phyloP scores from a whole-genome alignment of 352 stramenopile species.

The Phytophthora brassicae region DNA sequence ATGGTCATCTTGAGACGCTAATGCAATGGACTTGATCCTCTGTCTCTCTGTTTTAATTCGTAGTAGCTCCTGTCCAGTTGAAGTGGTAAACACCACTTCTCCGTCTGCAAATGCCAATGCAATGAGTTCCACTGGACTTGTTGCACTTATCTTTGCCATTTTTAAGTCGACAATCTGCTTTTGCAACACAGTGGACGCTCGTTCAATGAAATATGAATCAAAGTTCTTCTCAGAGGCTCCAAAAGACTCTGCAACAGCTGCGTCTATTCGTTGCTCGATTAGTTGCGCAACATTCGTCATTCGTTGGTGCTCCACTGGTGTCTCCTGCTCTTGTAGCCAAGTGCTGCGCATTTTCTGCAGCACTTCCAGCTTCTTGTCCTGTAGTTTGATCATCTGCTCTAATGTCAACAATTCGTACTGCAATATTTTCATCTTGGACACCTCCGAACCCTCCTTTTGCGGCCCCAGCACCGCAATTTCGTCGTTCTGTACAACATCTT shows the following conservation, averaged over 20 bases:
- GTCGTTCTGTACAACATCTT: not conserved
- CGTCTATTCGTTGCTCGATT: slow-evolving; percentile 30
- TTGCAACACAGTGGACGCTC: slow-evolving; percentile 3
- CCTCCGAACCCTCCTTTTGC: not conserved
- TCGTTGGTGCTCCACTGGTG: not conserved
- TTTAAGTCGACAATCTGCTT: slow-evolving; percentile 40
- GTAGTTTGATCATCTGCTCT: slow-evolving; percentile 46
- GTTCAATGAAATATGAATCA: slow-evolving; percentile 50
- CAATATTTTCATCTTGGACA: slow-evolving; percentile 16
- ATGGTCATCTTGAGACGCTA: slow-evolving; percentile 20
- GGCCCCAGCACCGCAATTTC: not conserved
- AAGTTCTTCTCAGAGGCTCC: slow-evolving; percentile 19
- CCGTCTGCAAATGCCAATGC: slow-evolving; percentile 34
- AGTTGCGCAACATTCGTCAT: not conserved
- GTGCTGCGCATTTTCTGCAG: slow-evolving; percentile 29
- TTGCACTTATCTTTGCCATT: slow-evolving; percentile 37
- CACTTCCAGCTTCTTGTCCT: slow-evolving; percentile 43
- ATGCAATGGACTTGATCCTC: slow-evolving; percentile 11
- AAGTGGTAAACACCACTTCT: slow-evolving; percentile 36
- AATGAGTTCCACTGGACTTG: slow-evolving; percentile 36
- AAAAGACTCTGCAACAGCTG: not conserved
- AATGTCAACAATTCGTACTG: slow-evolving; percentile 32
- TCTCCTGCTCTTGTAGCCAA: slow-evolving; percentile 19
- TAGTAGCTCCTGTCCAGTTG: slow-evolving; percentile 25
- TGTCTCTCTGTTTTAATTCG: slow-evolving; percentile 5